A percentile compares a stretch with the other conserved stretches of the same genome.
These are phyloP conservation scores for Mortierella polycephala DNA, from an alignment of 371 early-diverging fungal species.

Conservation along the genomic window DNA sequence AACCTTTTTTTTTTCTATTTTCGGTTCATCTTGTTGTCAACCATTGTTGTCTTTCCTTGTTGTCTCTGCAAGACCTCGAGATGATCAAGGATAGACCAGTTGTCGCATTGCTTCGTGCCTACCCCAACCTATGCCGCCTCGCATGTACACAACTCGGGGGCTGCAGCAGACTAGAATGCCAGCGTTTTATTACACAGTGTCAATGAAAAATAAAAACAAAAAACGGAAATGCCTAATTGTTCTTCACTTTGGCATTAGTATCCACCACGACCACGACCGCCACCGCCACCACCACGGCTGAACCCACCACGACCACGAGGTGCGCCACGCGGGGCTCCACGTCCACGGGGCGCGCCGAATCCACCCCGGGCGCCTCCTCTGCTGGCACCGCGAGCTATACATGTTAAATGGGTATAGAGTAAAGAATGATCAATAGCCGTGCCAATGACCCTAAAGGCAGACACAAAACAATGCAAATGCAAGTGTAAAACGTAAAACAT, in stretches of 20 bases:
- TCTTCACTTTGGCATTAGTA: constrained; percentile 14
- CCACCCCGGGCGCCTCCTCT: constrained; percentile 16
- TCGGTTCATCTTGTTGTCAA: too few relatives aligned
- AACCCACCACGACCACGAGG: constrained; percentile 59
- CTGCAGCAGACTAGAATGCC: too few relatives aligned
- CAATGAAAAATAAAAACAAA: constrained; percentile 8
- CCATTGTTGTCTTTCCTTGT: too few relatives aligned
- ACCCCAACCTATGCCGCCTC: too few relatives aligned
- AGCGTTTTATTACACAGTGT: constrained; percentile 10
- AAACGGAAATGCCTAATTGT: neutral
- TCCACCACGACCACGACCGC: constrained; percentile 54
- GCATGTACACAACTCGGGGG: too few relatives aligned
- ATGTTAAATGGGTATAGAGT: neutral
- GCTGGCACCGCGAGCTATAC: constrained; percentile 9
- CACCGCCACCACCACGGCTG: constrained; percentile 32
- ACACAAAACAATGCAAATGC: neutral
- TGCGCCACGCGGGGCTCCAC: constrained; percentile 56
- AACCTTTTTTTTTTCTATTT: too few relatives aligned
- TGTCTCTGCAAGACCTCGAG: too few relatives aligned
- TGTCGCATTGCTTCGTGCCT: too few relatives aligned
- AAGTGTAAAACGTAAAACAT: neutral
- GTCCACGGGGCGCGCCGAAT: constrained; percentile 23
- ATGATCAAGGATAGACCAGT: too few relatives aligned
- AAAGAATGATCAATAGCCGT: neutral
- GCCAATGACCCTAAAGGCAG: too few relatives aligned